Percentiles rank a stretch among this genome's conserved stretches.
Conservation (phyloP, 306 rosid genomes). For the cucumber (Cucumis sativus) region Cucumber_9930_V3 NC_026656.2:10486501-10487000, state of each 20-base stretch:
- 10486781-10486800: not conserved
- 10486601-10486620: not conserved
- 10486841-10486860: too few relatives aligned
- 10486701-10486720: slow-evolving; percentile 17
- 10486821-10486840: not conserved
- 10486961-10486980: too few relatives aligned
- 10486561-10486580: not conserved
- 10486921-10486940: too few relatives aligned
- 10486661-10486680: not conserved
- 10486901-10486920: too few relatives aligned
- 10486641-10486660: slow-evolving; percentile 1
- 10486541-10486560: slow-evolving; percentile 2
- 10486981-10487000: too few relatives aligned
- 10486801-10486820: not conserved
- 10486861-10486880: too few relatives aligned
- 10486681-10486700: not conserved
- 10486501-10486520: too few relatives aligned
- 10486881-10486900: too few relatives aligned
- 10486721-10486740: slow-evolving; percentile 12
- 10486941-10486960: too few relatives aligned
- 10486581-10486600: not conserved
- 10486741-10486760: slow-evolving; percentile 20
- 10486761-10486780: slow-evolving; percentile 17
- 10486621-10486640: not conserved
- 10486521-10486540: not conserved